Evolutionary conservation across 2,329 filamentous ascomycete species (phyloP).

Genomic region (Sphaceloma murrayae): DNA sequence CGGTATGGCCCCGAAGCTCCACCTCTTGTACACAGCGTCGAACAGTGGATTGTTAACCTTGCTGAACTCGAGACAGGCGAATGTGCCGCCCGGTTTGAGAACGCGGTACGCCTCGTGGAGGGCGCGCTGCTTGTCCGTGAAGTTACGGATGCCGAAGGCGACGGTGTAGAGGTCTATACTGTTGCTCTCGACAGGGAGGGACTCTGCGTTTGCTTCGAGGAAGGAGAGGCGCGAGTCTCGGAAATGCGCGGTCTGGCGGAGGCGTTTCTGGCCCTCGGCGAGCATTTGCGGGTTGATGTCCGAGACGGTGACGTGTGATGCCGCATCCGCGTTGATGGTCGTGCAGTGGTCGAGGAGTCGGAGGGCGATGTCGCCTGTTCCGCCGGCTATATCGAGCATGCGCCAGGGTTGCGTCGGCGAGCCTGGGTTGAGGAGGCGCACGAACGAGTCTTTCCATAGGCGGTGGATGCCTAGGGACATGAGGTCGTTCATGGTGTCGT

Average conservation of each 20-base stretch:
- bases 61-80: slow-evolving; percentile 92
- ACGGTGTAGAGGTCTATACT: slow-evolving; percentile 95
- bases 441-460: slow-evolving; percentile 96
- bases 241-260: slow-evolving; percentile 52
- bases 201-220: slow-evolving; percentile 82
- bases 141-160: slow-evolving; percentile 94
- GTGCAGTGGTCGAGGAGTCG: slow-evolving; percentile 85
- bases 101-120: slow-evolving; percentile 77
- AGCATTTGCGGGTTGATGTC: slow-evolving; percentile 98
- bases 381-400: slow-evolving; percentile 93
- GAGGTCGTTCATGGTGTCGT: slow-evolving; percentile 97
- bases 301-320: slow-evolving; percentile 77
- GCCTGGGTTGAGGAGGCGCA: slow-evolving; percentile 73
- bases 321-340: slow-evolving; percentile 64
- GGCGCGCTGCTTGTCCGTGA: slow-evolving; percentile 80
- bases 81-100: slow-evolving; percentile 87
- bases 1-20: slow-evolving; percentile 91
- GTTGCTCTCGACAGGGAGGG: slow-evolving; percentile 57
- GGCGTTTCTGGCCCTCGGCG: slow-evolving; percentile 72
- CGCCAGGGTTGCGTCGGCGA: slow-evolving; percentile 48
- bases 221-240: slow-evolving; percentile 53
- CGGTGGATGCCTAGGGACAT: slow-evolving; percentile 98
- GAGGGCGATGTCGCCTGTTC: slow-evolving; percentile 96
- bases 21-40: slow-evolving; percentile 82
- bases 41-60: slow-evolving; percentile 71